Base-by-base conservation (phyloP, 495 filamentous ascomycete species). In the Penicillium antarcticum region DNA sequence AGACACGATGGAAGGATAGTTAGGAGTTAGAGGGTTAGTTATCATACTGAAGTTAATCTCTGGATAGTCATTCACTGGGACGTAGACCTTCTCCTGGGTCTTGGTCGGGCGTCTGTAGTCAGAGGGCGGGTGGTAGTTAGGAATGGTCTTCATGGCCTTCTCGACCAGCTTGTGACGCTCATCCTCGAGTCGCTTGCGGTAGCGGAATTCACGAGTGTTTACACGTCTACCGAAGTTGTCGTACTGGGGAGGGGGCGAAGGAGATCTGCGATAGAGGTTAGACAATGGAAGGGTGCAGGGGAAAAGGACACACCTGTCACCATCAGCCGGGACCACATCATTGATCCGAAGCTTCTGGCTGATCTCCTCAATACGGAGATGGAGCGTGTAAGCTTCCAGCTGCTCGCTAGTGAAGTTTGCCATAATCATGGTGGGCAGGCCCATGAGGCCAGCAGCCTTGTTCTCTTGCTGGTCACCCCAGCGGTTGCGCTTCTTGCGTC, bases 21-120 rank as follows among this genome's bases (percentile, higher is more conserved):
- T 80, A 87, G 79, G 82, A 83, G 85, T 88, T 87, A 89, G 87
- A 91, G 89, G 91, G 91, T 95, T 95, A 95, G 91, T 86, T 88
- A 92, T 92, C 92, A 89, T 96, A 98, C 94, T 97, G 89, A 97
- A 99, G 88, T 99, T 99, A 88, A 99, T 97, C 75, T 97, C 95
- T 80, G 95, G 95, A 77, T 99, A 99, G 74, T 99, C 95, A 85
- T 97, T 97, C 77, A 98, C 94, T 64, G 94, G 94, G 67, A 98
- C 94, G 71, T 98, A 98, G 85, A 98, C 92, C 82, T 97, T 98
- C 84, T 98, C 94, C 74, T 97, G 91, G 63, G 94, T 97, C 88
- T 97, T 98, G 63, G 91, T 95, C 33, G 94, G 94, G 48, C 94
- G 89, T 67, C 94, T 89, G 70, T 97, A 97, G 71, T 98, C 94